Evolutionary conservation across 139 green algal genomes (phyloP).

Genomic region (Micractinium sp.): DNA sequence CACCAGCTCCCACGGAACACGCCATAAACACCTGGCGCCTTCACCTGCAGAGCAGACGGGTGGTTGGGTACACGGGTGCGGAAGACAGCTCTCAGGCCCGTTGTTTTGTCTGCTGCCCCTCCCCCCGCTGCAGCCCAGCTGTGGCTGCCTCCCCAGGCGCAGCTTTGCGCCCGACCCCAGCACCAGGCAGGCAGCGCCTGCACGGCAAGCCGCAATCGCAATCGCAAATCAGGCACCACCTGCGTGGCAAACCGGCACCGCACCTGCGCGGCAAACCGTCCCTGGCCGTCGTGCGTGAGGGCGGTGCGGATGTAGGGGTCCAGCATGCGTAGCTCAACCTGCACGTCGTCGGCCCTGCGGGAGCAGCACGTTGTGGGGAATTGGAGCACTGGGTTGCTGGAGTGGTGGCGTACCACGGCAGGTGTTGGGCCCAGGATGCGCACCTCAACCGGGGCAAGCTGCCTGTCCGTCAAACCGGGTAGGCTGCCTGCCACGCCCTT

Average conservation of each 20-base stretch:
- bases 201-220: too few relatives aligned
- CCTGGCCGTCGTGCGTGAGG: conserved; percentile 64
- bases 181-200: background rate
- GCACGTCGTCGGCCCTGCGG: conserved; percentile 80
- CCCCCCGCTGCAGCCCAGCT: too few relatives aligned
- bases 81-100: too few relatives aligned
- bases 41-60: too few relatives aligned
- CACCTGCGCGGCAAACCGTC: conserved; percentile 41
- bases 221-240: background rate
- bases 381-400: background rate
- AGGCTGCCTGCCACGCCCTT: too few relatives aligned
- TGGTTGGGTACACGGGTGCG: too few relatives aligned
- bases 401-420: background rate
- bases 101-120: background rate
- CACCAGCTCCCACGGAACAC: too few relatives aligned
- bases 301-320: conserved; percentile 88
- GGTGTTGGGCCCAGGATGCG: background rate
- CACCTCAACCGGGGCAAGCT: too few relatives aligned
- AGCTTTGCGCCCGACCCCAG: background rate
- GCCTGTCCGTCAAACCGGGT: too few relatives aligned
- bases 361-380: background rate
- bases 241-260: background rate
- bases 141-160: too few relatives aligned
- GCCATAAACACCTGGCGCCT: too few relatives aligned
- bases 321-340: conserved; percentile 96